Base-by-base conservation (phyloP, 164 flowering plant species). In the Litsea cubeba region DNA sequence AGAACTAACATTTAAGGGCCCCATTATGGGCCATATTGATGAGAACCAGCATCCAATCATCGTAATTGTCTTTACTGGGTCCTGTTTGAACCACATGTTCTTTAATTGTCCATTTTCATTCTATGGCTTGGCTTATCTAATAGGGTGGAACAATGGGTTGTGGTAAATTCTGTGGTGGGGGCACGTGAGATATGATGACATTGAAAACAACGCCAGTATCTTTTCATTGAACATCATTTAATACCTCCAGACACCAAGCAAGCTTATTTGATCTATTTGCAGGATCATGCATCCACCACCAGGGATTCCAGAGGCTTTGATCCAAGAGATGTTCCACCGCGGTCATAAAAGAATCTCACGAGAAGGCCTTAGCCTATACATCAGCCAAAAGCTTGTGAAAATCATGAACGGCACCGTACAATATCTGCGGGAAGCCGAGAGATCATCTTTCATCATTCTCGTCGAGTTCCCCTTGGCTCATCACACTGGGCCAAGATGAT, bases 231-330 rank as follows among this genome's bases (percentile, higher is more conserved):
- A 14, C 60, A 17, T 54, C 60, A 54, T 54, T 40, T 15, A 54
- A 12, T 51, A 17, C 58, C 58, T 51, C 60, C 6, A 54, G 17
- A 40, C 46, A 40, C 46, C 46, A 15, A 20, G 17, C 60, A 17
- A 54, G n/a, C 60, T 54, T 54, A 3, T 15, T 54, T 54, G n/a
- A 66, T 10, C 22, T 28, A 17, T 65, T 81, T 68, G 83, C 89
- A 93, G 95, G 85, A 87, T 93, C 51, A 77, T 76, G 10, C 95
- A 91, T 72, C 90, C 97, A 57, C 85, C 95, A n/a, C 97, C 97
- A 1, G 97, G 97, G 62, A 82, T 90, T 72, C 96, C 94, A 1
- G 93, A 86, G 74, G 83, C 83, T 74, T 76, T 93, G 75, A 82
- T 93, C 65, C 87, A 84, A 75, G 91, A 93, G 79, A 93, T 93